Evolutionary conservation across 2,329 filamentous ascomycete species (phyloP).

Genomic region (Phialophora macrospora): DNA sequence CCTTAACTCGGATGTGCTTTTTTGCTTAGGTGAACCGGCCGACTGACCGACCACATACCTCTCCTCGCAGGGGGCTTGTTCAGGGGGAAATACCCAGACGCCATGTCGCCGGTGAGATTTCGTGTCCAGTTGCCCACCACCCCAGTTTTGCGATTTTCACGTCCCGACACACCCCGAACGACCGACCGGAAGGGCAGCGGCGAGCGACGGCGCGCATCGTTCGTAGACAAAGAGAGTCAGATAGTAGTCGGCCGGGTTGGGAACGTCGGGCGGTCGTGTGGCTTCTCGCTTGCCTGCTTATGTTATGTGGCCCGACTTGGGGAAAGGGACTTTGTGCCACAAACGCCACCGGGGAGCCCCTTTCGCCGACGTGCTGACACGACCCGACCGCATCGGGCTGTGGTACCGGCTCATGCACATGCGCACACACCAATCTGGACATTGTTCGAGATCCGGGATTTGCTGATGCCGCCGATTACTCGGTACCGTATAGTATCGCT

Average conservation of each 20-base stretch:
- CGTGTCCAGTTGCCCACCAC: not conserved
- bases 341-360: not conserved
- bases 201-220: not conserved
- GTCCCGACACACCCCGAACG: not conserved
- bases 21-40: not conserved
- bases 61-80: conserved; percentile 1
- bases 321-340: not conserved
- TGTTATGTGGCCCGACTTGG: not conserved
- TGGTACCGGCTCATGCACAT: not conserved
- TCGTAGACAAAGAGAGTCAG: not conserved
- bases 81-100: not conserved
- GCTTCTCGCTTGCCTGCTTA: conserved; percentile 1
- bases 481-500: no score
- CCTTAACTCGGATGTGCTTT: not conserved
- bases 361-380: conserved; percentile 13
- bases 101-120: conserved; percentile 7
- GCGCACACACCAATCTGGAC: not conserved
- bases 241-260: not conserved
- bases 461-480: not conserved
- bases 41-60: not conserved
- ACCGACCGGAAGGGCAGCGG: not conserved
- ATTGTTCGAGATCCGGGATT: not conserved
- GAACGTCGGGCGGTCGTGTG: not conserved
- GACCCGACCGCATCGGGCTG: not conserved
- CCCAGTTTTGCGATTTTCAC: not conserved